Base-by-base conservation (phyloP, 2,329 filamentous ascomycete species). In the Hypoxylon sp. region DNA sequence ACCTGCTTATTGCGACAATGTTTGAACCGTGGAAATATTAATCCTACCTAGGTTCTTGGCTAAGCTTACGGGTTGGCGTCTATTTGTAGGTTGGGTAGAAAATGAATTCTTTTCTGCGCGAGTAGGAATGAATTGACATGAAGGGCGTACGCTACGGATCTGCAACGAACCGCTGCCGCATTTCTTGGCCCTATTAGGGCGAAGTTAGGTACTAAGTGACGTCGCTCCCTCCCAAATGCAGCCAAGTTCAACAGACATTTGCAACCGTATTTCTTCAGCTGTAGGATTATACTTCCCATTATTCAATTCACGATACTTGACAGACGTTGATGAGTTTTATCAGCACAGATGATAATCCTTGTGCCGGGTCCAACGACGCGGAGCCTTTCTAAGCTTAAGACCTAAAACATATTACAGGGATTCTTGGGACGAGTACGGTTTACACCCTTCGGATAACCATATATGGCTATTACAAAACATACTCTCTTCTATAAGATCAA, bases 401-500 rank as follows among this genome's bases (percentile, higher is more conserved):
- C 37, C 54, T 44, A 46, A 66, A 56, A 48, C 58, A 13, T 60
- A 51, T 47, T 35, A 54, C 57, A 56, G 31, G 51, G 51, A 58
- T 60, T 29, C 32, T 29, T 60, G 47, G 59, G 62, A 52, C 53
- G 13, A 13, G 39, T 57, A 62, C 42, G 53, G 65, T 63, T 46
- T 55, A 17, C 27, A 51, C 29, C 42, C 35, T 39, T 54, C 64
- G 65, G 65, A 27, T 65, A 59, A 44, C 67, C 60, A 24, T 54
- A 54, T 51, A 55, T 11, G 48, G 68, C 27, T 50, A 65, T 68
- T 60, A 29, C 61, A 54, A 11, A 65, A 55, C 24, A 53, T 50
- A 56, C 61, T 61, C 42, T 55, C 27, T 35, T 17, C 13, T 51
- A 66, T 61, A 61, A 65, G 61, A 69, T 69, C 62, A 53, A 44